These are phyloP conservation scores for Furculomyces boomerangus DNA, from an alignment of 371 early-diverging fungal species.

Conservation along the genomic window DNA sequence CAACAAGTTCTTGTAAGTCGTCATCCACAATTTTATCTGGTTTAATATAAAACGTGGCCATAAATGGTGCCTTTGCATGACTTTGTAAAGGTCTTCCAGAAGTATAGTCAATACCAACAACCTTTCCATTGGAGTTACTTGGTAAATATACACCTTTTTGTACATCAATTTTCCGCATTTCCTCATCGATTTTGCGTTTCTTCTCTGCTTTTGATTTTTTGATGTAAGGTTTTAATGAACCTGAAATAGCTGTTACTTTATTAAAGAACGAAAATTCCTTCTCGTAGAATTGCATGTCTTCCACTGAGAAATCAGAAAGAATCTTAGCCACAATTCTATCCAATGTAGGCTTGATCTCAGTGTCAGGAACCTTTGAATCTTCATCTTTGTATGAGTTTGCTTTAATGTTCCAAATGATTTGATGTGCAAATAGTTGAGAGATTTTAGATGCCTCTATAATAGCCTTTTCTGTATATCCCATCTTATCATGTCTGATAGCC, in stretches of 20 bases:
- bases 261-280: conserved; percentile 90
- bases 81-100: conserved; percentile 94
- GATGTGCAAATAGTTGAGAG: conserved; percentile 94
- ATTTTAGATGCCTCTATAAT: conserved; percentile 80
- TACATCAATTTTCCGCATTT: conserved; percentile 82
- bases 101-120: conserved; percentile 86
- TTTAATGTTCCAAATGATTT: conserved; percentile 99
- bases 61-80: conserved; percentile 98
- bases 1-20: conserved; percentile 28
- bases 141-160: conserved; percentile 97
- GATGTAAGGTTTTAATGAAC: conserved; percentile 88
- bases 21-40: conserved; percentile 28
- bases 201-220: conserved; percentile 86
- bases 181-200: conserved; percentile 95
- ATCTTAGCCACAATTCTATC: conserved; percentile 74
- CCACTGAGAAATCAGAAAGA: conserved; percentile 54
- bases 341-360: conserved; percentile 59
- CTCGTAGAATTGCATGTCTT: conserved; percentile 75
- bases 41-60: conserved; percentile 93
- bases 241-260: conserved; percentile 91
- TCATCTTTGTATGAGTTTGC: conserved; percentile 93
- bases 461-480: conserved; percentile 81
- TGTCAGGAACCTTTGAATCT: conserved; percentile 37
- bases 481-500: conserved; percentile 72
- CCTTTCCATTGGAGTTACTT: conserved; percentile 88